phyloP scores from a whole-genome alignment of 805 yeast species.

The Metschnikowia arizonensis region DNA sequence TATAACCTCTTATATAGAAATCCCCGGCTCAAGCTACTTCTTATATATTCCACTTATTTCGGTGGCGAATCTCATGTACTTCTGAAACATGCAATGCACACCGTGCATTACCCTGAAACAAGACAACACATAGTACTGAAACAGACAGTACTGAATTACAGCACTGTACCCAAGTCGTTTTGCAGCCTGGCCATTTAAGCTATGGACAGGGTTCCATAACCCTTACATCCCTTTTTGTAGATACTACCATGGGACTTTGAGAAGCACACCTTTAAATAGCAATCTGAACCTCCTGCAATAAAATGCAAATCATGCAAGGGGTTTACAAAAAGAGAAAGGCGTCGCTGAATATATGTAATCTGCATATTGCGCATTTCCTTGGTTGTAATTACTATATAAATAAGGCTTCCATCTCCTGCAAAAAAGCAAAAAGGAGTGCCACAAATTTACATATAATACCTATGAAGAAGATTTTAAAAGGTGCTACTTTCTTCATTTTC shows the following conservation, averaged over 20 bases:
- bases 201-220: too few species aligned
- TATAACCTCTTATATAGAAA: too few species aligned
- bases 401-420: background rate
- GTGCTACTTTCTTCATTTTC: too few species aligned
- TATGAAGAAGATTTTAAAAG: too few species aligned
- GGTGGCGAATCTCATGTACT: conserved; percentile 1
- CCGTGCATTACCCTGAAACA: background rate
- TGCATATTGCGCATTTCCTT: background rate
- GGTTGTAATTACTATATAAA: conserved; percentile 2
- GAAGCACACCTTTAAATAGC: background rate
- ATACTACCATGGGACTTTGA: background rate
- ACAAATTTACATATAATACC: background rate
- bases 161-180: background rate
- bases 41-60: background rate
- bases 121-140: background rate
- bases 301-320: background rate
- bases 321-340: background rate
- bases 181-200: too few species aligned
- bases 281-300: background rate
- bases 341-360: background rate
- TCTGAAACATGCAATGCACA: background rate
- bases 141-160: background rate
- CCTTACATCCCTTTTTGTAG: too few species aligned
- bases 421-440: background rate
- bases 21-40: too few species aligned